phyloP scores from a whole-genome alignment of 2,329 filamentous ascomycete genomes.

The Phaeosphaeria sp. region DNA sequence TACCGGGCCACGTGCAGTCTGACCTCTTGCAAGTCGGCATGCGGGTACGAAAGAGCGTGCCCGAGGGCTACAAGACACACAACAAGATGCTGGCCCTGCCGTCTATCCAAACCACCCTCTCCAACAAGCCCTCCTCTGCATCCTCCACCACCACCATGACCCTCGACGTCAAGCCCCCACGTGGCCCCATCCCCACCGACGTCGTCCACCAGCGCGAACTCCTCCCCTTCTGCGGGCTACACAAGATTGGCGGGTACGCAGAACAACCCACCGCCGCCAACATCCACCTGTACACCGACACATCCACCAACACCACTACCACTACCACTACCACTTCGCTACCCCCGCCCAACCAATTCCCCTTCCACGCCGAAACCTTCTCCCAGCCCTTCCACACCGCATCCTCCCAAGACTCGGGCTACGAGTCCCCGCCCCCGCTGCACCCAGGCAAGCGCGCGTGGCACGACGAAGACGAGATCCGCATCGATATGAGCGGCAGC shows the following conservation, averaged over 20 bases:
- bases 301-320: conserved; percentile 31
- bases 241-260: conserved; percentile 74
- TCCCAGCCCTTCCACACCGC: conserved; percentile 40
- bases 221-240: conserved; percentile 79
- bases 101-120: conserved; percentile 35
- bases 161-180: conserved; percentile 31
- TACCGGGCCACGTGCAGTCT: conserved; percentile 74
- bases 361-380: conserved; percentile 43
- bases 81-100: conserved; percentile 46
- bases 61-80: conserved; percentile 89
- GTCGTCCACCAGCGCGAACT: conserved; percentile 64
- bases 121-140: conserved; percentile 14
- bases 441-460: conserved; percentile 53
- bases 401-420: conserved; percentile 33
- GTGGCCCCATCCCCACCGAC: conserved; percentile 27
- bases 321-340: not conserved
- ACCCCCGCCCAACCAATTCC: conserved; percentile 32
- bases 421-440: conserved; percentile 29
- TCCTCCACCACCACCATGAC: conserved; percentile 10
- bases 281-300: conserved; percentile 43
- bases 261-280: conserved; percentile 62
- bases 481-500: conserved; percentile 20
- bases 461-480: conserved; percentile 46
- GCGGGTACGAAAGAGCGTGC: conserved; percentile 90
- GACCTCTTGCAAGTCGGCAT: conserved; percentile 92